A percentile compares a stretch with the other conserved stretches of the same genome.
phyloP scores from a whole-genome alignment of 441 rosid species.

The Hura crepitans region DNA sequence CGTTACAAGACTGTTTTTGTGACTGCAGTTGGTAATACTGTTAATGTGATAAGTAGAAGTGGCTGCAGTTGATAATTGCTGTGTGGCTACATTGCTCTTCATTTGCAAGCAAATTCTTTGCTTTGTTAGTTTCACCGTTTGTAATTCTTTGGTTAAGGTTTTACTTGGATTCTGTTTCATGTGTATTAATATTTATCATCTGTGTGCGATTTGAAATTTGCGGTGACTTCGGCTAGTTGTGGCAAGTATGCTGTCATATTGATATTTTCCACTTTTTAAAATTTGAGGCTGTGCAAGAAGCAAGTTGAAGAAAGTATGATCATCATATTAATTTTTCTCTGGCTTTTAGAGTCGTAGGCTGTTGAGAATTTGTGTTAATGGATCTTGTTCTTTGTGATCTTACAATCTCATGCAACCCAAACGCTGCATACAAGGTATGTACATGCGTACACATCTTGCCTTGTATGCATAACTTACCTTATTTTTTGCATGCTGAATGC shows the following conservation, averaged over 20 bases:
- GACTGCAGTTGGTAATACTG: background rate
- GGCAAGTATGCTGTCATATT: background rate
- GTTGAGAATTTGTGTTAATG: too few relatives aligned
- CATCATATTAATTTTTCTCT: background rate
- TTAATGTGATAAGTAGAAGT: background rate
- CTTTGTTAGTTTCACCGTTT: background rate
- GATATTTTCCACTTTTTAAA: background rate
- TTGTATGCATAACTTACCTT: background rate
- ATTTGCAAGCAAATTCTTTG: background rate
- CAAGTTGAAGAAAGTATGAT: conserved; percentile 4
- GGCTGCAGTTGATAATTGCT: background rate
- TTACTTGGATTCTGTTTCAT: background rate
- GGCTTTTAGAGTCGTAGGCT: background rate
- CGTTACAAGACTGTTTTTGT: background rate
- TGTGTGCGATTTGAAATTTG: background rate
- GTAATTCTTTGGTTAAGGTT: background rate
- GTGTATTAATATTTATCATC: background rate
- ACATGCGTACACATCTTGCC: background rate
- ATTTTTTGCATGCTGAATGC: background rate
- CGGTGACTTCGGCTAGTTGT: background rate
- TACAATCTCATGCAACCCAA: background rate
- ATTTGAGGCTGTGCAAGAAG: background rate
- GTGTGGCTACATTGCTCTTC: background rate
- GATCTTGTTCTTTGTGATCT: background rate
- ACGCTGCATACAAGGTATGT: conserved; percentile 2